Base-by-base conservation (phyloP, 1,284 basidiomycete genomes). In the Cryptococcus sp. region DNA sequence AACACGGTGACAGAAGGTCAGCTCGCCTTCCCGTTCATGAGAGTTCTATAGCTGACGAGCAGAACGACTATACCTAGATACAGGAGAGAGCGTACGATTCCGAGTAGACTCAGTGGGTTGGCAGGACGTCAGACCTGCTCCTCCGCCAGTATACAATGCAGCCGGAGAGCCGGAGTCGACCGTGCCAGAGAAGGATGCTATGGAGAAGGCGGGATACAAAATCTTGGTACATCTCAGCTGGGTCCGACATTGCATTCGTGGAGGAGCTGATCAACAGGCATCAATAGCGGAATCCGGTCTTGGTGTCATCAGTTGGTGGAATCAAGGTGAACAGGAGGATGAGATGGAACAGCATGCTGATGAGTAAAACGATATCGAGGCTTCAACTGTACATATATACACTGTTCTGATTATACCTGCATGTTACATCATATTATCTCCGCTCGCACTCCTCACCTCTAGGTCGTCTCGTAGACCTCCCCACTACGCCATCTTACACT, bases 281-380 rank as follows among this genome's bases (percentile, higher is more conserved):
- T 90, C 90, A 3, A 91, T 96, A 59, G 83, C 84, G 4, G 92
- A 93, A 69, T 87, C 91, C 65, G 93, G 93, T 0, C 76, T 94
- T 3, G 93, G 92, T 0, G 63, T 79, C 9, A 67, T 79, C 5
- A 76, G 74, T 7, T 82, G 81, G 81, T 82, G 81, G 81, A 67
- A 69, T 16, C 73, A 70, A 10, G 66, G 66, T 5, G 71, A 72
- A 24, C 74, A 70, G 25, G 74, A 70, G 24, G 62, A 48, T 16
- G 59, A 60, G 47, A 53, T 34, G 10, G 32, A 34, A 34, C 32
- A 34, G 16, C 16, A 16, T 9, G 10, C 32, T 9, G 32, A 16
- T 16, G 32, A 34, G n/a, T n/a, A n/a, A n/a, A n/a, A n/a, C n/a
- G n/a, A n/a, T n/a, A n/a, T n/a, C n/a, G n/a, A n/a, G n/a, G n/a